phyloP scores from a whole-genome alignment of 2,329 filamentous ascomycete species.

The Albophoma yamanashiensis region DNA sequence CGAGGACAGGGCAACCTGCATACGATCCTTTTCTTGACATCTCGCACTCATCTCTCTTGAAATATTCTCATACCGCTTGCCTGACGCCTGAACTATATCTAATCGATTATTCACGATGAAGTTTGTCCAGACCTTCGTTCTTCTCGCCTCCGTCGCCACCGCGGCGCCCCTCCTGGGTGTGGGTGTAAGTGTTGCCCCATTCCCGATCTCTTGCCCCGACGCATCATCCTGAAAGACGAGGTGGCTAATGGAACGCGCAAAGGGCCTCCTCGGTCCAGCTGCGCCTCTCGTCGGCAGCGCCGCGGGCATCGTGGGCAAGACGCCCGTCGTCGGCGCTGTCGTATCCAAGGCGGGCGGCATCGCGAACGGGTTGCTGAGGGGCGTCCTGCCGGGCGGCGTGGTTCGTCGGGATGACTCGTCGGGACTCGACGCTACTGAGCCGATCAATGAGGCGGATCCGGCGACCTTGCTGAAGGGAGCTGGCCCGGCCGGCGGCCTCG shows the following conservation, averaged over 20 bases:
- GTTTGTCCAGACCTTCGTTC: background rate
- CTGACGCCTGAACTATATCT: background rate
- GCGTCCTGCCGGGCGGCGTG: background rate
- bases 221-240: background rate
- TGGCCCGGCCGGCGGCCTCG: too few species aligned
- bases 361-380: too few species aligned
- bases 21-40: background rate
- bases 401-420: background rate
- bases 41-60: too few species aligned
- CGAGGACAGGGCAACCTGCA: background rate
- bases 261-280: background rate
- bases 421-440: too few species aligned
- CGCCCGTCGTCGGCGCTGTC: background rate
- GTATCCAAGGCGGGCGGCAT: too few species aligned
- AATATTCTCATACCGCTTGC: too few species aligned
- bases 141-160: background rate
- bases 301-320: background rate
- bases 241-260: background rate
- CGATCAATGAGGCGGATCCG: too few species aligned
- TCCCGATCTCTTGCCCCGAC: too few species aligned
- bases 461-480: too few species aligned
- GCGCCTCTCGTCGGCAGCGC: background rate
- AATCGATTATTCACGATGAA: background rate
- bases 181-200: background rate
- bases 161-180: background rate